Evolutionary conservation across 495 filamentous ascomycete genomes (phyloP).

Genomic region (Neurospora sp.): DNA sequence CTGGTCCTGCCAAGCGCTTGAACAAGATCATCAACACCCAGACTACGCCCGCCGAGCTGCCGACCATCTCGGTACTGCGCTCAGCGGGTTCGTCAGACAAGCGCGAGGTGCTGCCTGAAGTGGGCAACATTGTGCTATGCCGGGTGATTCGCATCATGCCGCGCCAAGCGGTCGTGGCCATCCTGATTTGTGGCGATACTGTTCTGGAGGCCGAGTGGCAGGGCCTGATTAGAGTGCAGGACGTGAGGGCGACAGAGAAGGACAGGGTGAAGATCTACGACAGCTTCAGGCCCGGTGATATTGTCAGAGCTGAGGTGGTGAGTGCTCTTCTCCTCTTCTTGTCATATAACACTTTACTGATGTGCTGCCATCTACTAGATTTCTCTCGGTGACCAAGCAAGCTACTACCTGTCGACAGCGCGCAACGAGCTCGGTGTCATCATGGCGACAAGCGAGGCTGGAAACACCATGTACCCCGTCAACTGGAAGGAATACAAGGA

Average conservation of each 20-base stretch:
- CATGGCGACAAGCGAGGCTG: conserved; percentile 81
- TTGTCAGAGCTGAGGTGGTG: conserved; percentile 79
- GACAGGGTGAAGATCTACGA: conserved; percentile 85
- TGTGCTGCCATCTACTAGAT: conserved; percentile 39
- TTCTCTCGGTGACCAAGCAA: conserved; percentile 83
- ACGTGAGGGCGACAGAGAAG: conserved; percentile 91
- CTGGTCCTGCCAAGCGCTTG: conserved; percentile 47
- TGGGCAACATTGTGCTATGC: conserved; percentile 71
- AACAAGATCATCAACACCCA: conserved; percentile 37
- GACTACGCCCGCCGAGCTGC: conserved; percentile 21
- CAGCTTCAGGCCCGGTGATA: conserved; percentile 86
- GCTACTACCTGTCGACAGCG: conserved; percentile 86
- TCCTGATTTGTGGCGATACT: conserved; percentile 64
- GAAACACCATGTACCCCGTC: conserved; percentile 81
- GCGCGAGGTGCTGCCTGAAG: conserved; percentile 68
- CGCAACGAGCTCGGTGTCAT: conserved; percentile 87
- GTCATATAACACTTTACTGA: not conserved
- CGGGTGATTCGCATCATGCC: conserved; percentile 75
- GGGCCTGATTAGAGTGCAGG: conserved; percentile 63
- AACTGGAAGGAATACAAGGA: conserved; percentile 93
- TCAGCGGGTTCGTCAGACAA: conserved; percentile 29
- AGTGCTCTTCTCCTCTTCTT: conserved; percentile 20
- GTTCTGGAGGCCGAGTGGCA: conserved; percentile 51
- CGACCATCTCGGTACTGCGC: conserved; percentile 26
- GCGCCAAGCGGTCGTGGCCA: conserved; percentile 70